A percentile compares a stretch with the other conserved stretches of the same genome.
These are phyloP conservation scores for Helenozyma rhizophorensis DNA, from an alignment of 805 yeast species.

Conservation along the genomic window DNA sequence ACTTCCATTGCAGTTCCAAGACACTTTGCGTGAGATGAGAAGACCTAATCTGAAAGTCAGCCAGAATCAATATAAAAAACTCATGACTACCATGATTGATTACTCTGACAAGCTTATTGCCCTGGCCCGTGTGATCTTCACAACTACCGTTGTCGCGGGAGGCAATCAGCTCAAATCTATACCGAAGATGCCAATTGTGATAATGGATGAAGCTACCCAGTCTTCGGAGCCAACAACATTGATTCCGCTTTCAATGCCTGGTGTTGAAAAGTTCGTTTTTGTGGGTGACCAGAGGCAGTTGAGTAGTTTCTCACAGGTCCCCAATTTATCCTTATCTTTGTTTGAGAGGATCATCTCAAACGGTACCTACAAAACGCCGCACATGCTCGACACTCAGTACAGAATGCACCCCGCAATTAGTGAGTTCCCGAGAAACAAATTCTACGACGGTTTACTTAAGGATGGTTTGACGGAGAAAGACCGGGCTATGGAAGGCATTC, in stretches of 20 bases:
- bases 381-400: slow-evolving; percentile 66
- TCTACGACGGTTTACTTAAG: slow-evolving; percentile 45
- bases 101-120: slow-evolving; percentile 46
- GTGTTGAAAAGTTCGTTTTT: slow-evolving; percentile 61
- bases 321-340: slow-evolving; percentile 59
- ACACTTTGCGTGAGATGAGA: slow-evolving; percentile 40
- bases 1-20: slow-evolving; percentile 43
- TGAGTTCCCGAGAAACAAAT: slow-evolving; percentile 51
- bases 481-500: slow-evolving; percentile 43
- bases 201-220: slow-evolving; percentile 78
- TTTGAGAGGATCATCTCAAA: slow-evolving; percentile 64
- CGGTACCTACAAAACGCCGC: slow-evolving; percentile 56
- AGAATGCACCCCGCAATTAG: slow-evolving; percentile 65
- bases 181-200: slow-evolving; percentile 56
- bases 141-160: slow-evolving; percentile 72
- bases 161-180: slow-evolving; percentile 53
- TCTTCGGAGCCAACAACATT: slow-evolving; percentile 69
- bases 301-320: slow-evolving; percentile 67
- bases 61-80: slow-evolving; percentile 46
- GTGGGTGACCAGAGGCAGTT: slow-evolving; percentile 77
- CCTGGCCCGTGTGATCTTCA: slow-evolving; percentile 55
- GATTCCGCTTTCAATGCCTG: slow-evolving; percentile 64
- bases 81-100: slow-evolving; percentile 38
- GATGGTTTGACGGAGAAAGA: slow-evolving; percentile 59
- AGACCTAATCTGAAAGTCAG: slow-evolving; percentile 16